Evolutionary conservation across 257 asterid genomes (phyloP), one percentile per base, ranked within the genome.

Genomic region (Eucommia ulmoides): DNA sequence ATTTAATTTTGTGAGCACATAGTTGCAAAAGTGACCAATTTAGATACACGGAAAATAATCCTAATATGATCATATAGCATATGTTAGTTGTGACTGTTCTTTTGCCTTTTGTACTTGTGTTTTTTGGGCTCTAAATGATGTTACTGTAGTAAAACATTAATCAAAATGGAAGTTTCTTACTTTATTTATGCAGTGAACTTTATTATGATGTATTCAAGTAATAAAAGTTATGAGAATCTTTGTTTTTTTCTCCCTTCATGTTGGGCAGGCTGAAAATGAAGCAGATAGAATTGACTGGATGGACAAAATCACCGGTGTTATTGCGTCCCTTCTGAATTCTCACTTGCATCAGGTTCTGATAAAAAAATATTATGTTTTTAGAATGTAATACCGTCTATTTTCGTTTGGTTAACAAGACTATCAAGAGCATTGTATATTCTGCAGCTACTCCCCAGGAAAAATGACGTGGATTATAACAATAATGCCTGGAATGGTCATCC

Each of bases 271-370:
- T 57, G 98, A 89, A 74, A 85, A 68, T 61, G 98, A 89, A 76
- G 93, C 93, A 65, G 98, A 89, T 59, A 81, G 96, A 66, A 61
- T 63, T 64, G 96, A 85, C 64, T 89, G 98, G 98, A 86, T 89
- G 94, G 77, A 75, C 73, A 89, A 89, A 70, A 85, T 85, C 64
- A 76, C 88, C 0, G 92, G 86, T 54, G 94, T 79, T 29, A 89
- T 85, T 64, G 75, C 92, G 0, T 82, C 94, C 68, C 95, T 89
- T 54, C 67, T 89, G 77, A 89, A 79, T 75, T 85, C 98, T 58
- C 96, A 79, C 51, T 70, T 89, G 60, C 86, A 80, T 65, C 88
- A 82, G 93, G 98, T 89, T 53, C 61, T 33, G 19, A 19, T 42
- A 1, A 53, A 25, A 60, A n/a, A 38, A 58, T 45, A 33, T 66